Conservation (phyloP, 306 rosid species). For the Lagenaria siceraria region DNA sequence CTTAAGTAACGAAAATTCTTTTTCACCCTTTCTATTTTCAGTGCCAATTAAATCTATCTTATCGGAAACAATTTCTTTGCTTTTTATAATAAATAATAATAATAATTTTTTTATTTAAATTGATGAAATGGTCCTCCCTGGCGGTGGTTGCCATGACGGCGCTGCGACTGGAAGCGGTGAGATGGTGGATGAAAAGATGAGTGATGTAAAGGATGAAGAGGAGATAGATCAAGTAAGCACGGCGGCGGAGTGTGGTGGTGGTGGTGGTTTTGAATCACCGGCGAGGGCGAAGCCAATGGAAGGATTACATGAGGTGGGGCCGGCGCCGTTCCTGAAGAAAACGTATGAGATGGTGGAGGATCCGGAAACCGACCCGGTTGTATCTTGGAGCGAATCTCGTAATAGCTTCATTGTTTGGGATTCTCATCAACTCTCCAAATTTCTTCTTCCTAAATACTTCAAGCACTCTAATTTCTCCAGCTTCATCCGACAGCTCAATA, state of each 20-base stretch:
- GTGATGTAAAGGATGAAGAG: neutral
- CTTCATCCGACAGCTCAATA: slow-evolving; percentile 94
- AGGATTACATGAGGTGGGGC: slow-evolving; percentile 54
- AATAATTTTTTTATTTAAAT: no score
- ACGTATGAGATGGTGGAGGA: slow-evolving; percentile 86
- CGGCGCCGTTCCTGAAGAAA: slow-evolving; percentile 83
- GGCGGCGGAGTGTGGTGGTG: neutral
- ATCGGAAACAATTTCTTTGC: neutral
- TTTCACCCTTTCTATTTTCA: neutral
- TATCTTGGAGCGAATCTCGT: slow-evolving; percentile 55
- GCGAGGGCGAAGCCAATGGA: slow-evolving; percentile 52
- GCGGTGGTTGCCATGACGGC: neutral
- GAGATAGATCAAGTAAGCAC: slow-evolving; percentile 16
- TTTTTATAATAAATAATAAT: neutral
- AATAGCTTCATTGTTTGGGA: slow-evolving; percentile 86
- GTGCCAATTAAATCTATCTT: neutral
- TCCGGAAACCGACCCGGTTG: slow-evolving; percentile 55
- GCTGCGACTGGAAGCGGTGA: neutral
- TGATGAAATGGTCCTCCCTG: neutral
- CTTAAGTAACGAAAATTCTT: neutral
- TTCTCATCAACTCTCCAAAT: slow-evolving; percentile 54
- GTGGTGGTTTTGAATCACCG: no score
- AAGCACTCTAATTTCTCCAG: slow-evolving; percentile 91
- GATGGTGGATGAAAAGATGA: neutral
- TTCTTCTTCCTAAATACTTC: slow-evolving; percentile 64